Evolutionary conservation across 2,329 filamentous ascomycete genomes (phyloP), one percentile per base, ranked within the genome.

Genomic region (Aureobasidium sp.): DNA sequence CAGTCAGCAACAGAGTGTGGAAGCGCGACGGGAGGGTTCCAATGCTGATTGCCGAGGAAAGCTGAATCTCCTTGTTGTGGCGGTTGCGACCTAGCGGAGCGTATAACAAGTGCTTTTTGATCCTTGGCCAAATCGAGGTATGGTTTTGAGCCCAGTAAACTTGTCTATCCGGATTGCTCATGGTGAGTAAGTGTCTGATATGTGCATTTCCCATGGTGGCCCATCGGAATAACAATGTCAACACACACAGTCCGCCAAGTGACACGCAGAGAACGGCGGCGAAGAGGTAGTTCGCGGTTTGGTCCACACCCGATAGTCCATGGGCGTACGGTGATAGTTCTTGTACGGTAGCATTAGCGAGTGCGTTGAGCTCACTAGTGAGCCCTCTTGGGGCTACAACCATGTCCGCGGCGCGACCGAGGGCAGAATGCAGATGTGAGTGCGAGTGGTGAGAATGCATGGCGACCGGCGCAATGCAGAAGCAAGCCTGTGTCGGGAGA

Each of bases 1-100:
- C 73, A 27, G 82, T 55, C 20, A 95, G 77, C 68, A 94, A 80
- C 56, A 89, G 71, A 12, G 86, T 83, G 72, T 95, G 89, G 69
- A 92, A 86, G 55, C 90, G 80, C n/a, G 88, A 88, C 0, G 90
- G 90, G 20, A 95, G 77, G 0, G 90, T 93, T 65, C 90, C 88
- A 61, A 90, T 84, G 67, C 86, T 86, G 70, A 90, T 75, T 8
- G 86, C 87, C 20, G 79, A 79, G 25, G 85, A 87, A 15, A 91
- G 75, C 70, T 87, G 85, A 66, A 90, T 82, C 70, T 89, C 87
- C 29, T 84, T 79, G 69, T 94, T 94, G 75, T 94, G 90, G 69
- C 90, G 82, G 70, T 89, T 89, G 61, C 81, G 82, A 69, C 86
- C 83, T 20, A 95, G 75, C 6, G 90, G 90, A 1, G 90, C 87